These are phyloP conservation scores for Cavenderia fasciculata DNA, from an alignment of 78 protist genomes.

Conservation along the genomic window DNA sequence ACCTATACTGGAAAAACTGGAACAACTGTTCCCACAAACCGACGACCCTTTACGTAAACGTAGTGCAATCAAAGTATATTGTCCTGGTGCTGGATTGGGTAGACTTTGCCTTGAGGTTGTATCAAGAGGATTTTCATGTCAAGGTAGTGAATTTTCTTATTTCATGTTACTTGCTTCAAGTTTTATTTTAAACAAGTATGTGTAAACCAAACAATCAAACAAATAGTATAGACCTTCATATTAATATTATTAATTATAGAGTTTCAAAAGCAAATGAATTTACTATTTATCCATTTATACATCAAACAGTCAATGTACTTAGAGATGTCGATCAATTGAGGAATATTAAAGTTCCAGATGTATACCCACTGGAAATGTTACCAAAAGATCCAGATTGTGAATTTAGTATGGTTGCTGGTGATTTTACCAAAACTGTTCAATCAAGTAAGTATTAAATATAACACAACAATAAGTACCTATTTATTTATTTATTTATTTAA, in stretches of 20 bases:
- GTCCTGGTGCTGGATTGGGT: conserved; percentile 95
- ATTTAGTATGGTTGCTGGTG: conserved; percentile 94
- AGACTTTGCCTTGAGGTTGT: conserved; percentile 90
- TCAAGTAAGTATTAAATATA: background rate
- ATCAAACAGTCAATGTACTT: conserved; percentile 75
- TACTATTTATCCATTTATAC: conserved; percentile 73
- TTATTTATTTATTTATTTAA: background rate
- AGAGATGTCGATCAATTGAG: conserved; percentile 71
- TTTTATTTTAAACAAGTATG: conserved; percentile 87
- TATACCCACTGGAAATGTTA: conserved; percentile 44
- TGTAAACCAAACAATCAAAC: background rate
- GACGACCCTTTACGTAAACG: too few species aligned
- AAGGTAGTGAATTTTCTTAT: conserved; percentile 91
- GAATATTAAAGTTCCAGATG: conserved; percentile 68
- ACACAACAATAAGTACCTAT: background rate
- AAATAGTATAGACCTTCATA: background rate
- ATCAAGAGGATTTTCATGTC: conserved; percentile 75
- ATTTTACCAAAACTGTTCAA: conserved; percentile 84
- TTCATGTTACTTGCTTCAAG: conserved; percentile 89
- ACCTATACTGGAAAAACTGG: conserved; percentile 69
- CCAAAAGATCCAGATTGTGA: conserved; percentile 32
- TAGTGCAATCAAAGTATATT: conserved; percentile 20
- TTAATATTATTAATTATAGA: conserved; percentile 39
- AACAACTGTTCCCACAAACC: background rate
- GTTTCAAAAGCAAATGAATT: conserved; percentile 29